phyloP scores from a whole-genome alignment of 2,329 filamentous ascomycete species.

The Karstenula rhodostoma region DNA sequence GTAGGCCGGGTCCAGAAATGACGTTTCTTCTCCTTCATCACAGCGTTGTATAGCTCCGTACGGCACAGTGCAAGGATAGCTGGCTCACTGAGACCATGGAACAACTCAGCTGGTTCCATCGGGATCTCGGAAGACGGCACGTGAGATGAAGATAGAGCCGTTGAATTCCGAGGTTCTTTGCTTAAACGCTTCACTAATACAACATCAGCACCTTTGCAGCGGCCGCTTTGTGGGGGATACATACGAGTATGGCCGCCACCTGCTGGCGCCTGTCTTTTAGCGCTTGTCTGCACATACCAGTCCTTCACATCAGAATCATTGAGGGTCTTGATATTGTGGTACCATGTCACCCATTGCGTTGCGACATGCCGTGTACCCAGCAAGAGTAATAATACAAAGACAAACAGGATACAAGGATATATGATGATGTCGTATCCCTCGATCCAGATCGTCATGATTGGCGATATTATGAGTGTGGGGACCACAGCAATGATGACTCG shows the following conservation, averaged over 20 bases:
- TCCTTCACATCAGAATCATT: slow-evolving; percentile 60
- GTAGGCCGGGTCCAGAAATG: slow-evolving; percentile 54
- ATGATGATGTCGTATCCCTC: slow-evolving; percentile 62
- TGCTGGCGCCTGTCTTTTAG: slow-evolving; percentile 22
- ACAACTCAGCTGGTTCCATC: slow-evolving; percentile 45
- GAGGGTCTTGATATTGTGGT: slow-evolving; percentile 58
- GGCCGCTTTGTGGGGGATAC: slow-evolving; percentile 18
- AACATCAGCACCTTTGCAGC: neutral
- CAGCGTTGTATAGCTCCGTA: slow-evolving; percentile 55
- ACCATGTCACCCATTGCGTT: slow-evolving; percentile 68
- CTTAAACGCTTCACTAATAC: slow-evolving; percentile 23
- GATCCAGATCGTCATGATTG: slow-evolving; percentile 63
- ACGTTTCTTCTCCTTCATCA: slow-evolving; percentile 55
- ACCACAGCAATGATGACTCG: slow-evolving; percentile 64
- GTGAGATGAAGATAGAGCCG: slow-evolving; percentile 35
- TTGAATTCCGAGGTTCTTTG: slow-evolving; percentile 34
- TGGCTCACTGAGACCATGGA: slow-evolving; percentile 57
- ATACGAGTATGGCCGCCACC: slow-evolving; percentile 18
- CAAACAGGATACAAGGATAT: slow-evolving; percentile 63
- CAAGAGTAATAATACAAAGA: slow-evolving; percentile 61
- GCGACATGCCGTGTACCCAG: slow-evolving; percentile 63
- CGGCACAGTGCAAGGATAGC: slow-evolving; percentile 59
- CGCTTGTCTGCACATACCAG: slow-evolving; percentile 55
- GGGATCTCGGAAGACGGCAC: slow-evolving; percentile 40
- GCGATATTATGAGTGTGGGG: slow-evolving; percentile 65